phyloP scores from a whole-genome alignment of 305 asterid species.

The Nicotiana rustica region DNA sequence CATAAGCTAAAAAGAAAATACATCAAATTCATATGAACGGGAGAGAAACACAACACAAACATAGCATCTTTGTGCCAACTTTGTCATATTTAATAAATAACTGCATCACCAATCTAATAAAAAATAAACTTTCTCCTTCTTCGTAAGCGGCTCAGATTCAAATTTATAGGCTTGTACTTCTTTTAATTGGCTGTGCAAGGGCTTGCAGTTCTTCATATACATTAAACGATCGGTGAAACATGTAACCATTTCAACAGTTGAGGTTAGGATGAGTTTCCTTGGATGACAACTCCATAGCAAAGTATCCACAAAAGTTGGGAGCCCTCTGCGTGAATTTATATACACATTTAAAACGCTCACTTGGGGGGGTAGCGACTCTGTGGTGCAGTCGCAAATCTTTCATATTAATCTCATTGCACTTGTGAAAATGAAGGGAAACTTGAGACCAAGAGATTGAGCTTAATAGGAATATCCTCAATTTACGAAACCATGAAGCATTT shows the following conservation, averaged over 20 bases:
- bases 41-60: too few relatives aligned
- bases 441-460: not conserved
- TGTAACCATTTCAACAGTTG: not conserved
- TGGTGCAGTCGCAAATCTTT: not conserved
- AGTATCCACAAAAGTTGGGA: not conserved
- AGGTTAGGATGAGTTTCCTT: not conserved
- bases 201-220: not conserved
- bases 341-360: not conserved
- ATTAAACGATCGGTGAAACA: not conserved
- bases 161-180: not conserved
- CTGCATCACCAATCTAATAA: not conserved
- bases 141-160: not conserved
- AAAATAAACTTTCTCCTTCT: not conserved
- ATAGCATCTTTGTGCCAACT: too few relatives aligned
- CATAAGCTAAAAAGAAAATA: too few relatives aligned
- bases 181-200: not conserved
- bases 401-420: not conserved
- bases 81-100: not conserved
- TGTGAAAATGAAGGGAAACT: not conserved
- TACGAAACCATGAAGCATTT: not conserved
- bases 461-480: not conserved
- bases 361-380: not conserved
- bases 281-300: not conserved
- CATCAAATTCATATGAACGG: too few relatives aligned
- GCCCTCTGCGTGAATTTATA: not conserved